Percentiles rank a stretch among this genome's conserved stretches.
Evolutionary conservation across 495 filamentous ascomycete genomes (phyloP).

Genomic region (Neurospora sp.): DNA sequence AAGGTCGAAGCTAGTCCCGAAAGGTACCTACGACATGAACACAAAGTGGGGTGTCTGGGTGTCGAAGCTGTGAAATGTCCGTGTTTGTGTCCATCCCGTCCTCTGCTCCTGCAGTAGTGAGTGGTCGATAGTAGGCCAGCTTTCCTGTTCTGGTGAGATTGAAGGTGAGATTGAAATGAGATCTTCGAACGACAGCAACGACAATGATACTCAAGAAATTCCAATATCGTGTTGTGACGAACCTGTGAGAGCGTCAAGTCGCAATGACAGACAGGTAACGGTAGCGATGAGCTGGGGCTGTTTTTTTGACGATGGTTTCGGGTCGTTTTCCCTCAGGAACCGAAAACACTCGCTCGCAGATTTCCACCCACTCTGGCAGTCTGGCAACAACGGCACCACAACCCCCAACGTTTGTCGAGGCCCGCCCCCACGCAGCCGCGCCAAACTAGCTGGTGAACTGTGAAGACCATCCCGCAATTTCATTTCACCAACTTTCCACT

Average conservation of each 20-base stretch:
- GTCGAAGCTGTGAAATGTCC: background rate
- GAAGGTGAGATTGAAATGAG: background rate
- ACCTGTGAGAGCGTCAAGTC: background rate
- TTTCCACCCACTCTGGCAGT: background rate
- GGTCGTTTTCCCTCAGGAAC: background rate
- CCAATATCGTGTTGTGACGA: background rate
- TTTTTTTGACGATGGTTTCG: background rate
- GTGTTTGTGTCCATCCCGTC: background rate
- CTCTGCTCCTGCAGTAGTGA: background rate
- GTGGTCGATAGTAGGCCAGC: background rate
- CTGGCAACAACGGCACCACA: background rate
- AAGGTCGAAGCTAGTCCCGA: background rate
- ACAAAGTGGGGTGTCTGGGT: background rate
- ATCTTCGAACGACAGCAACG: background rate
- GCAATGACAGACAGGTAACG: background rate
- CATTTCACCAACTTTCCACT: background rate
- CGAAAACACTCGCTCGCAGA: background rate
- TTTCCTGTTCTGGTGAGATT: background rate
- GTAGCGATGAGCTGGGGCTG: background rate
- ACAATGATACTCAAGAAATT: background rate
- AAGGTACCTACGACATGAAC: background rate
- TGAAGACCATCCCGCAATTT: background rate
- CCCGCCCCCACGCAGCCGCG: background rate
- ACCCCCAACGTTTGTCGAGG: background rate
- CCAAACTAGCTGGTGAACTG: background rate